Conservation (phyloP, 2,329 filamentous ascomycete species). For the Akanthomyces muscarius region DNA sequence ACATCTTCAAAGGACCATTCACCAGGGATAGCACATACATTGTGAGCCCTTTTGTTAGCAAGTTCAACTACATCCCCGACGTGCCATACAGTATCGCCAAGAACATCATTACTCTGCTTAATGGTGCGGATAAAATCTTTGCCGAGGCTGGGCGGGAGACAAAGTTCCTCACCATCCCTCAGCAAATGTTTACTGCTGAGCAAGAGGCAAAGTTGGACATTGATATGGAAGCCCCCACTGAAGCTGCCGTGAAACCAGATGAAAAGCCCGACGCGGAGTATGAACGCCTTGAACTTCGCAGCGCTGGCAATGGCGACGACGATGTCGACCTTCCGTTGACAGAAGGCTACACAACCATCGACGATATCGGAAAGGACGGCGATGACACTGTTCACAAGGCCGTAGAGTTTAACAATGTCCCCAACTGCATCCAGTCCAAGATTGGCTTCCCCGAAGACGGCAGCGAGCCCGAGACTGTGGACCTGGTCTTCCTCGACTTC, state of each 20-base stretch:
- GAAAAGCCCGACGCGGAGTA: constrained; percentile 21
- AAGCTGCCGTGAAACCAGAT: constrained; percentile 1
- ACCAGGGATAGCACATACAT: constrained; percentile 84
- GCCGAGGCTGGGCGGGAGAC: constrained; percentile 34
- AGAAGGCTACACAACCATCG: constrained; percentile 79
- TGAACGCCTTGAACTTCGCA: constrained; percentile 30
- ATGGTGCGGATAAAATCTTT: constrained; percentile 50
- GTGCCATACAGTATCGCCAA: constrained; percentile 75
- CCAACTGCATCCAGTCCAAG: constrained; percentile 75
- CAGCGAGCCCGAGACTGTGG: constrained; percentile 64
- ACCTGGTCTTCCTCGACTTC: constrained; percentile 89
- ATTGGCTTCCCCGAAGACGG: constrained; percentile 56
- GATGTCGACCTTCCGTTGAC: constrained; percentile 40
- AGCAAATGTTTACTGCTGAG: constrained; percentile 33
- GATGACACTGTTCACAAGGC: constrained; percentile 83
- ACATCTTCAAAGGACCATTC: constrained; percentile 89
- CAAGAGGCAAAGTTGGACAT: not conserved
- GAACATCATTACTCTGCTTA: constrained; percentile 60
- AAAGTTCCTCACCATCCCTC: constrained; percentile 47
- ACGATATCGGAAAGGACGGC: constrained; percentile 78
- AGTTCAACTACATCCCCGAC: constrained; percentile 70
- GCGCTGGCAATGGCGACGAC: constrained; percentile 21
- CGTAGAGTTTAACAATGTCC: constrained; percentile 71
- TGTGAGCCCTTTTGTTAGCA: constrained; percentile 81
- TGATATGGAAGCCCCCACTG: not conserved